These are phyloP conservation scores for Lithocarpus polystachyus DNA, from an alignment of 306 rosid genomes.

Conservation along the genomic window DNA sequence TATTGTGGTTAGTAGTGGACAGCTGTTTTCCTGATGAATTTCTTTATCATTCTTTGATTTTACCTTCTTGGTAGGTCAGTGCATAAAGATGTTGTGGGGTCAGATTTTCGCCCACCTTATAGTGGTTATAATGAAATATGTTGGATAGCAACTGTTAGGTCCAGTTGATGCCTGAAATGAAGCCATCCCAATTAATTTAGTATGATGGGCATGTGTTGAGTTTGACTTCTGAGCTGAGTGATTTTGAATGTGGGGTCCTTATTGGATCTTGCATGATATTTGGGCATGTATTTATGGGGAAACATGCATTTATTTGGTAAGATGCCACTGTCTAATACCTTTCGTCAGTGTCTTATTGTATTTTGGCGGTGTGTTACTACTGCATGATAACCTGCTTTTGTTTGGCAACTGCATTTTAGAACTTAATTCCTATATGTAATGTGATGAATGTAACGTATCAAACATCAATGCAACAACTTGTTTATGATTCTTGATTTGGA, in stretches of 20 bases:
- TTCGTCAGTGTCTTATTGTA: neutral
- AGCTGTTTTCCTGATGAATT: neutral
- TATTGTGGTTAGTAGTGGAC: neutral
- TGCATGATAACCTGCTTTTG: neutral
- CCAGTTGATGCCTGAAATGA: neutral
- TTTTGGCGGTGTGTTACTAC: neutral
- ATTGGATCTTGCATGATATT: neutral
- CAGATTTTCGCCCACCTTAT: neutral
- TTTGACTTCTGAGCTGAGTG: neutral
- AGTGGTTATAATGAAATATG: neutral
- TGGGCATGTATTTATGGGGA: neutral
- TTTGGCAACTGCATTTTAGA: neutral
- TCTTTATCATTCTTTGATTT: neutral
- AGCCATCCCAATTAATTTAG: neutral
- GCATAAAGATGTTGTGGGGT: neutral
- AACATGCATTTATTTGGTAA: neutral
- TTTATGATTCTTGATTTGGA: neutral
- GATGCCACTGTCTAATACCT: neutral
- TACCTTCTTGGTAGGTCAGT: neutral
- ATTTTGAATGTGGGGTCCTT: neutral
- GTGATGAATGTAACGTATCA: neutral
- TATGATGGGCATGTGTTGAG: neutral
- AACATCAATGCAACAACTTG: too few species aligned
- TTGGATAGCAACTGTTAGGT: neutral
- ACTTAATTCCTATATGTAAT: neutral